These are phyloP conservation scores for Linum trigynum DNA, from an alignment of 345 rosid species.

Conservation along the genomic window DNA sequence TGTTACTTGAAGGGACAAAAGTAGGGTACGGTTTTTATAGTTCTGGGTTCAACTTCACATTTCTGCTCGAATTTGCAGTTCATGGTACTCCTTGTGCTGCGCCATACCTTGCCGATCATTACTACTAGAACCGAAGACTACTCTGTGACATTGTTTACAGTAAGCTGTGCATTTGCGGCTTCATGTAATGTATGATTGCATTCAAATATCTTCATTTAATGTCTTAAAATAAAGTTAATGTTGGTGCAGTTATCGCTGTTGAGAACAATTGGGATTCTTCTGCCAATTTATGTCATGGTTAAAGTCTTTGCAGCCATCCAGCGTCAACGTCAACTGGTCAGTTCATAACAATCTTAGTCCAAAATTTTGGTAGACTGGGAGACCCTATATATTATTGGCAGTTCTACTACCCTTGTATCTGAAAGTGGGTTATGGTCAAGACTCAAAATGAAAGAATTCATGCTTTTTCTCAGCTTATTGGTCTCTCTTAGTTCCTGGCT, in stretches of 20 bases:
- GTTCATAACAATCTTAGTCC: background rate
- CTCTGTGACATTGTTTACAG: constrained; percentile 47
- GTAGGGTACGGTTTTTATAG: background rate
- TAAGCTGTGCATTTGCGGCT: constrained; percentile 19
- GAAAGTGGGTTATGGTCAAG: background rate
- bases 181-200: background rate
- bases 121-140: constrained; percentile 44
- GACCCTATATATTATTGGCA: background rate
- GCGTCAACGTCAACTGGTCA: constrained; percentile 35
- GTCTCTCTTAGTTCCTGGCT: background rate
- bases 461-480: background rate
- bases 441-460: background rate
- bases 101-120: constrained; percentile 59
- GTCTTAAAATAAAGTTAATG: background rate
- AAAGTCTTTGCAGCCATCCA: constrained; percentile 41
- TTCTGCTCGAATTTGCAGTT: constrained; percentile 36
- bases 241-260: constrained; percentile 40
- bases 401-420: background rate
- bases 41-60: background rate
- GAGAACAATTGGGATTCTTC: constrained; percentile 54
- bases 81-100: constrained; percentile 53
- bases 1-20: background rate
- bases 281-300: constrained; percentile 49
- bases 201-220: background rate
- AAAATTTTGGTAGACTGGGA: background rate